Conservation (phyloP, 805 yeast genomes). For the Naumovozyma castellii region DNA sequence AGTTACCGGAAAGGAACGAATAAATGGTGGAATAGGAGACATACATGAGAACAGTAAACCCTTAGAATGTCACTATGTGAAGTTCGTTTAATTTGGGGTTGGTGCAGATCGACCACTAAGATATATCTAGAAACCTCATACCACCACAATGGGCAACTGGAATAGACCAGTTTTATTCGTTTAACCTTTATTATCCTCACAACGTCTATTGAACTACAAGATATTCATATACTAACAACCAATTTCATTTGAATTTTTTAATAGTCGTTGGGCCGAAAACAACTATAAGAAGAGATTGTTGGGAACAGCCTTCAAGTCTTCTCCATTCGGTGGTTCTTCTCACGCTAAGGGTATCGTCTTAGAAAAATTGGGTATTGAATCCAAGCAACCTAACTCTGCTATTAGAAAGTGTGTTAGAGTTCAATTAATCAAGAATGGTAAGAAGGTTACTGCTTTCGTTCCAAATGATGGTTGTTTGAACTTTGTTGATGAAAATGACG, state of each 20-base stretch:
- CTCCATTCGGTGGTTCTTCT: slow-evolving; percentile 99
- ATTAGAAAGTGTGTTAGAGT: slow-evolving; percentile 99
- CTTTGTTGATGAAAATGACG: slow-evolving; percentile 99
- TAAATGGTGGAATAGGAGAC: too few relatives aligned
- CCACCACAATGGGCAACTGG: too few relatives aligned
- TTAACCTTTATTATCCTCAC: not conserved
- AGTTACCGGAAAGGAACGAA: too few relatives aligned
- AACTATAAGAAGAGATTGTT: slow-evolving; percentile 96
- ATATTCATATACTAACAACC: slow-evolving; percentile 12
- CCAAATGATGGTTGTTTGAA: slow-evolving; percentile 99
- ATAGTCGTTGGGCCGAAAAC: slow-evolving; percentile 97
- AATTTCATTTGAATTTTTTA: slow-evolving; percentile 1
- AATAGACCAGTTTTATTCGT: too few relatives aligned
- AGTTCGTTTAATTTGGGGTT: too few relatives aligned
- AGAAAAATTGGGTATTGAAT: slow-evolving; percentile 99
- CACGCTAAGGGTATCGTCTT: slow-evolving; percentile 99
- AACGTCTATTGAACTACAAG: not conserved
- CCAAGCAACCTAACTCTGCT: slow-evolving; percentile 99
- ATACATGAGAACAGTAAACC: too few relatives aligned
- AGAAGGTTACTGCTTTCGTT: slow-evolving; percentile 99
- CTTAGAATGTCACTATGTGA: too few relatives aligned
- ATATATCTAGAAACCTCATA: too few relatives aligned
- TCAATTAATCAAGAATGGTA: slow-evolving; percentile 99
- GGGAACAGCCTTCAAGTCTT: slow-evolving; percentile 99
- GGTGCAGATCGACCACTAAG: too few relatives aligned